Evolutionary conservation across 805 yeast genomes (phyloP), one percentile per base, ranked within the genome.

Genomic region (Candida arabinofermentans): DNA sequence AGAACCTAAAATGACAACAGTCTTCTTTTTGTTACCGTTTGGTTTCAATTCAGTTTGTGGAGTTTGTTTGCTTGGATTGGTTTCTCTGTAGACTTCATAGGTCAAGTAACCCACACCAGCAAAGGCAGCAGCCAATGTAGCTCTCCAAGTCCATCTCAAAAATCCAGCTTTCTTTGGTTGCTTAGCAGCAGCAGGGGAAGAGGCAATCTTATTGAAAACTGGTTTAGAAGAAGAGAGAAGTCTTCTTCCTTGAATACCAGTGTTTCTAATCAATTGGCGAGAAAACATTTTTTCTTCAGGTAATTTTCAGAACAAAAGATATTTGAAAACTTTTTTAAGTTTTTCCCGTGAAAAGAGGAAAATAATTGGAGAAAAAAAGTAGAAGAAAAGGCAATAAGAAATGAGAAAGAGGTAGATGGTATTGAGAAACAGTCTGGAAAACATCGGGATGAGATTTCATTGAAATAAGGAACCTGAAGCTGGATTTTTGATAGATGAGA

Each of bases 1-100:
- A 26, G 95, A 80, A 46, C 93, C 93, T 58, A 77, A 77, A 65
- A 74, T 81, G 42, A 90, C 93, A 55, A 81, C 65, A 22, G 83
- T 79, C 66, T 81, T 81, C 72, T 78, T 81, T 60, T 72, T 66
- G 48, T 75, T 76, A 41, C 84, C 86, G 31, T 65, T 62, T 19
- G 66, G 63, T 40, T 57, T 53, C 53, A 67, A 69, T 24, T 59
- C 57, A 34, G 75, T 64, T 57, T 81, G 87, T 38, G 79, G 78
- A 34, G 64, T 52, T 59, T 83, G 87, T n/a, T 70, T 64, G 24
- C 69, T 65, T 4, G 89, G 89, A 49, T 72, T 68, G 10, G 74
- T 65, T 64, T 83, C 91, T 35, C 67, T 67, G 62, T 79, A 80
- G 37, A 82, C 71, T 45, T 75, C 72, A 64, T 80, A 86, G 9